Evolutionary conservation across 169 alveolate genomes (phyloP).

Genomic region (Toxoplasma gondii): DNA sequence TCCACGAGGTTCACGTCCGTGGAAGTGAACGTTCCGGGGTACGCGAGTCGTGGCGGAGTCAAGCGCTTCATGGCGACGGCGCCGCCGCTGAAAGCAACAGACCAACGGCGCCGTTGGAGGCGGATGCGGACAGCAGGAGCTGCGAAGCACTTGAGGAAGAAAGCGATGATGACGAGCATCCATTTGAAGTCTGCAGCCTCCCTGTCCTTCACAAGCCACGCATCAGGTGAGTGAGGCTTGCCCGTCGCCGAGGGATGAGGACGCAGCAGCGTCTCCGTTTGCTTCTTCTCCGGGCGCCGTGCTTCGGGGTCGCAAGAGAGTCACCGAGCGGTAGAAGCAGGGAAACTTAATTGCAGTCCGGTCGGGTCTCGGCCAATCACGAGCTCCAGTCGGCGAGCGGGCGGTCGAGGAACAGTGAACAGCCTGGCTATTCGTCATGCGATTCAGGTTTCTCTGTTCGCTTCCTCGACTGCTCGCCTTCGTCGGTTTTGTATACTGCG

Average conservation of each 20-base stretch:
- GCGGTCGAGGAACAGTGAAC: too few relatives aligned
- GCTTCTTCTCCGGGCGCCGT: background rate
- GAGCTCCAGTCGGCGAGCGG: too few relatives aligned
- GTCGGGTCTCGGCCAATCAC: too few relatives aligned
- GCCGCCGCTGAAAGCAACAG: background rate
- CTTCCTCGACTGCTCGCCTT: too few relatives aligned
- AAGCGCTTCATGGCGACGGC: background rate
- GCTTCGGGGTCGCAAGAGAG: too few relatives aligned
- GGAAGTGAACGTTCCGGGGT: background rate
- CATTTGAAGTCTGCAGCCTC: constrained; percentile 7
- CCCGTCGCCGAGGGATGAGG: too few relatives aligned
- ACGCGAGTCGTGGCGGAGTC: background rate
- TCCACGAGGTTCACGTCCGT: background rate
- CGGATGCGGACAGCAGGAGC: background rate
- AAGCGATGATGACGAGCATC: background rate
- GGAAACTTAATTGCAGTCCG: too few relatives aligned
- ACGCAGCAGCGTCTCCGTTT: too few relatives aligned
- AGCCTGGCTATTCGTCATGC: too few relatives aligned
- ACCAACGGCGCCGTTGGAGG: background rate
- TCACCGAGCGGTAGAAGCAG: too few relatives aligned
- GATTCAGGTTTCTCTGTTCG: too few relatives aligned
- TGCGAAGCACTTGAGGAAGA: background rate
- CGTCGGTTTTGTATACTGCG: too few relatives aligned
- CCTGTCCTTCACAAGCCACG: constrained; percentile 27
- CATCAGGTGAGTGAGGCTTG: background rate